These are phyloP conservation scores for Phytophthora europaea DNA, from an alignment of 352 stramenopile genomes.

Conservation along the genomic window DNA sequence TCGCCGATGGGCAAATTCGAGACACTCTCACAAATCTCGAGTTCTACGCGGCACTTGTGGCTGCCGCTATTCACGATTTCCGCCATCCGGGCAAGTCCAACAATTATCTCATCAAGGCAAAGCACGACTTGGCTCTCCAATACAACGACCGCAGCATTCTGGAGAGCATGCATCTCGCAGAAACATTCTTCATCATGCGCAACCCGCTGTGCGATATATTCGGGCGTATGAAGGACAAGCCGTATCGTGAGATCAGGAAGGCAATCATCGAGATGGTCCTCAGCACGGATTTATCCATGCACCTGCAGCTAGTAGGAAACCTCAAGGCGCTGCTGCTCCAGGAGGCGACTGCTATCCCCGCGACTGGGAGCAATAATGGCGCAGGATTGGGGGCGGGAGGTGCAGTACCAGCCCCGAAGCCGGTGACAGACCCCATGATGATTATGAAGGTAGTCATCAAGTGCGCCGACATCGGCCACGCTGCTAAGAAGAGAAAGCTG, in stretches of 20 bases:
- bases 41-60: conserved; percentile 48
- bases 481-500: conserved; percentile 85
- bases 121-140: no score
- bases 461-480: conserved; percentile 77
- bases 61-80: conserved; percentile 88
- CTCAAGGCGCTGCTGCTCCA: conserved; percentile 70
- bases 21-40: background rate
- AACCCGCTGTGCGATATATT: conserved; percentile 84
- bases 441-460: conserved; percentile 93
- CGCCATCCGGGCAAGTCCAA: conserved; percentile 87
- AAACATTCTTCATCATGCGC: conserved; percentile 86
- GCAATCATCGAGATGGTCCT: conserved; percentile 92
- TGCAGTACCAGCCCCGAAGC: conserved; percentile 21
- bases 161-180: conserved; percentile 89
- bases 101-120: conserved; percentile 82
- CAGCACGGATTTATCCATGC: conserved; percentile 86
- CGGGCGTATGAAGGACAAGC: conserved; percentile 79
- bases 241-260: conserved; percentile 83
- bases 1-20: background rate
- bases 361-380: conserved; percentile 26
- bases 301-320: conserved; percentile 82
- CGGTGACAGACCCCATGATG: conserved; percentile 83
- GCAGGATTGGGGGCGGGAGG: conserved; percentile 13
- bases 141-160: no score
- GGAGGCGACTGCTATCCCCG: conserved; percentile 2